These are phyloP conservation scores for Tricholoma sp. DNA, from an alignment of 768 basidiomycete genomes.

Conservation along the genomic window DNA sequence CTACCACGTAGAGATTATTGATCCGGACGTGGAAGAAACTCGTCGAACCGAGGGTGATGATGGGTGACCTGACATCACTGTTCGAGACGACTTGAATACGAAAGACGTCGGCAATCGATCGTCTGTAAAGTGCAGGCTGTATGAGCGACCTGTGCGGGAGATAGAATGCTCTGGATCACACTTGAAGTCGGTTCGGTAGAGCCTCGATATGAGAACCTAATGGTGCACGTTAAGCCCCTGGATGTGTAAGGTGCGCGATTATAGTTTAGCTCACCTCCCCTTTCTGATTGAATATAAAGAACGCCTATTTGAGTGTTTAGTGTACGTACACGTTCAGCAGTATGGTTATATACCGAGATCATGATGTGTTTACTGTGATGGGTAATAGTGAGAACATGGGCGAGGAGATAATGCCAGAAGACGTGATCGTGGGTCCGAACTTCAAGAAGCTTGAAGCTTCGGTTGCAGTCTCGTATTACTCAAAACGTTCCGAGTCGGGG, in stretches of 20 bases:
- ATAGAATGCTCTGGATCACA: slow-evolving; percentile 32
- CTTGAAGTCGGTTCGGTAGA: slow-evolving; percentile 98
- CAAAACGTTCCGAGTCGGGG: no score
- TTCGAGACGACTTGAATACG: slow-evolving; percentile 98
- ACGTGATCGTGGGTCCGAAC: no score
- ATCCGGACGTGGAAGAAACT: slow-evolving; percentile 98
- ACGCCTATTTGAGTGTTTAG: slow-evolving; percentile 53
- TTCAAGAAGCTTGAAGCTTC: no score
- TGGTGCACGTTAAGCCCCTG: slow-evolving; percentile 2
- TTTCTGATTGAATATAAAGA: slow-evolving; percentile 99
- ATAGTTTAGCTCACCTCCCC: slow-evolving; percentile 71
- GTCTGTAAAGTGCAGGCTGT: slow-evolving; percentile 41
- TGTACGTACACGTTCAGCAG: neutral
- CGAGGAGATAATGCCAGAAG: no score
- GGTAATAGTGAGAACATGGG: slow-evolving; percentile 6
- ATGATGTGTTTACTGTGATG: slow-evolving; percentile 12
- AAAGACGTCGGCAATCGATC: slow-evolving; percentile 96
- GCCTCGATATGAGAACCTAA: slow-evolving; percentile 91
- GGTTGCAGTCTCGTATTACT: no score
- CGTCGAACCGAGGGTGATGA: slow-evolving; percentile 95
- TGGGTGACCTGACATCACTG: slow-evolving; percentile 93
- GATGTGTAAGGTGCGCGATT: slow-evolving; percentile 1
- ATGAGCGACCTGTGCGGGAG: neutral
- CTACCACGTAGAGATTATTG: slow-evolving; percentile 93
- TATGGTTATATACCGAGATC: slow-evolving; percentile 23